A percentile compares a stretch with the other conserved stretches of the same genome.
Evolutionary conservation across 2,329 filamentous ascomycete species (phyloP).

Genomic region (Fusarium palustre): DNA sequence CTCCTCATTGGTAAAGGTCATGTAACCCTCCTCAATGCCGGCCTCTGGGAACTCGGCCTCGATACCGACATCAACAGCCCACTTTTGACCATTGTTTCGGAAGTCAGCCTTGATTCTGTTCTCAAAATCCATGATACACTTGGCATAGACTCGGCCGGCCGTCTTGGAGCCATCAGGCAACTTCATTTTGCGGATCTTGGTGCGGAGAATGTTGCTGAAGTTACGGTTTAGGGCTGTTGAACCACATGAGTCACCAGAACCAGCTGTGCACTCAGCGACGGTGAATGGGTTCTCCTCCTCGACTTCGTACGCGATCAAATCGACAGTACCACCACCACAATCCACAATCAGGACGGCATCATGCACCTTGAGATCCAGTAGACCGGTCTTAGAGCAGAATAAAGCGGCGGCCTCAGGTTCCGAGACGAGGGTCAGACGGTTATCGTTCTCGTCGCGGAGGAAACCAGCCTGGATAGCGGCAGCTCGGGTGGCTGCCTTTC

Average conservation of each 20-base stretch:
- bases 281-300: conserved; percentile 98
- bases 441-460: conserved; percentile 96
- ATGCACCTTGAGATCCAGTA: conserved; percentile 96
- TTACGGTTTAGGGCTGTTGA: conserved; percentile 98
- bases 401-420: conserved; percentile 97
- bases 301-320: conserved; percentile 98
- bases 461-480: conserved; percentile 98
- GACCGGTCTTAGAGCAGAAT: conserved; percentile 96
- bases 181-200: conserved; percentile 99
- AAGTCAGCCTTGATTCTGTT: conserved; percentile 99
- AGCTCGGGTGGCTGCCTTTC: conserved; percentile 94
- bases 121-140: conserved; percentile 99
- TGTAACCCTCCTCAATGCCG: conserved; percentile 98
- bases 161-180: conserved; percentile 96
- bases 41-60: conserved; percentile 98
- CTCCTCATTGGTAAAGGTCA: conserved; percentile 99
- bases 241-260: conserved; percentile 96
- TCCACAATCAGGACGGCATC: conserved; percentile 98
- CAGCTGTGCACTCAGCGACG: conserved; percentile 95
- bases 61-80: conserved; percentile 98
- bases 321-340: conserved; percentile 97
- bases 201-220: conserved; percentile 96
- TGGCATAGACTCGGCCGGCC: conserved; percentile 97
- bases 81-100: conserved; percentile 98
- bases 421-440: conserved; percentile 91